Evolutionary conservation across 805 yeast species (phyloP), one percentile per base, ranked within the genome.

Genomic region (Ogataea sp.): DNA sequence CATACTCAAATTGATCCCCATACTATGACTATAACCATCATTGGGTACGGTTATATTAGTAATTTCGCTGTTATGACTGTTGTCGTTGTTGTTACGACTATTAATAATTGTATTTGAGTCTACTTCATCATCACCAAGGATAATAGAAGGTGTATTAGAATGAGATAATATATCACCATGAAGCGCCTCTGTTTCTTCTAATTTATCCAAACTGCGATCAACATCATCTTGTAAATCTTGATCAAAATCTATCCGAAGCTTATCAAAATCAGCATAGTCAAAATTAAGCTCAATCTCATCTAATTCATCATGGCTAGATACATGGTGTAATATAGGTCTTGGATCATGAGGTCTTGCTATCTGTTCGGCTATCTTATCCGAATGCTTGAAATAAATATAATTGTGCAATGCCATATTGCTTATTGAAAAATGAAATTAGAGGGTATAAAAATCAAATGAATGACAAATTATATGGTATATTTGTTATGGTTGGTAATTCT

Each of bases 321-420:
- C n/a, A 38, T 20, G 35, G 18, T 17, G 33, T 11, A 30, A 13
- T 30, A 17, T n/a, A 6, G 59, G 59, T 39, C 59, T 46, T 9
- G 58, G 52, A 37, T 59, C 64, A 26, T 53, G 56, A 2, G 59
- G 60, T 33, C 62, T 43, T 4, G 71, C 71, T 15, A 68, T 68
- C 31, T 52, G 55, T n/a, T 49, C 48, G 14, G 59, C 67, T 6
- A 55, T 34, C 4, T 50, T 49, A 41, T 64, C 70, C 15, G 52
- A 49, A 37, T 68, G 73, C 41, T 66, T 67, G 44, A 51, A 62
- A 49, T 68, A 68, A 38, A 67, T 57, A 42, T 68, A 68, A 46
- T 68, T 68, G 43, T 69, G 64, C 7, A 68, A 52, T 1, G 73
- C 73, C 73, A 68, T 68, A 2, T 14, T n/a, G 32, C 13, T 10